A percentile compares a stretch with the other conserved stretches of the same genome.
phyloP scores from a whole-genome alignment of 2,329 filamentous ascomycete genomes.

The Monilinia polystroma region DNA sequence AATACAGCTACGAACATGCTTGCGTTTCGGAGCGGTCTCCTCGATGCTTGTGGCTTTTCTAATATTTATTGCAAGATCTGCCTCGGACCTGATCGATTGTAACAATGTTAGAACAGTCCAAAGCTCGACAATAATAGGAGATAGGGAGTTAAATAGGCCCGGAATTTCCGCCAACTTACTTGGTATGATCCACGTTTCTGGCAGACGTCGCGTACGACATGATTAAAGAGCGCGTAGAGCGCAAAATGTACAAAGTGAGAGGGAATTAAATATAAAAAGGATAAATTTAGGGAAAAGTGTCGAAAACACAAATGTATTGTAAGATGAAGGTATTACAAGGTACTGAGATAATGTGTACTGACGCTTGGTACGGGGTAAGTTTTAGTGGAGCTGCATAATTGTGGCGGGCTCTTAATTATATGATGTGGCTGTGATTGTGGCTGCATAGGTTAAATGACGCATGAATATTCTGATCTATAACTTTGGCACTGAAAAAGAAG shows the following conservation, averaged over 20 bases:
- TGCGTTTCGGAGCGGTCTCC: slow-evolving; percentile 69
- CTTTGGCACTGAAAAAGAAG: too few species aligned
- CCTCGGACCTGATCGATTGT: slow-evolving; percentile 55
- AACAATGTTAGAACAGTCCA: slow-evolving; percentile 25
- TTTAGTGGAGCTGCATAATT: slow-evolving; percentile 33
- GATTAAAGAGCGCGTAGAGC: slow-evolving; percentile 29
- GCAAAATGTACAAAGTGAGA: slow-evolving; percentile 24
- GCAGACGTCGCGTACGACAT: slow-evolving; percentile 36
- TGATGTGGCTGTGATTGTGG: slow-evolving; percentile 3
- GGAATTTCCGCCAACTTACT: slow-evolving; percentile 34
- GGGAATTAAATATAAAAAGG: slow-evolving; percentile 1
- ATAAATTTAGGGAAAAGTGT: slow-evolving; percentile 1
- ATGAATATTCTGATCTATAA: background rate
- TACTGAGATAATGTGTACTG: slow-evolving; percentile 10
- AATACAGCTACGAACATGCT: slow-evolving; percentile 97
- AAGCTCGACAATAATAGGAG: slow-evolving; percentile 3
- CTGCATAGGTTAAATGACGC: background rate
- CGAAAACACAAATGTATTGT: background rate
- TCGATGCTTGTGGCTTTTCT: slow-evolving; percentile 68
- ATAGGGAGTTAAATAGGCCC: slow-evolving; percentile 11
- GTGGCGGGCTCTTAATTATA: slow-evolving; percentile 22
- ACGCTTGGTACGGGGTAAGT: slow-evolving; percentile 16
- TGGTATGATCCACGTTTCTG: slow-evolving; percentile 40
- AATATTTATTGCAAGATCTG: slow-evolving; percentile 68
- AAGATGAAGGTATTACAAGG: slow-evolving; percentile 11